Conservation (phyloP, 306 rosid genomes). For the Inga oerstediana region DNA sequence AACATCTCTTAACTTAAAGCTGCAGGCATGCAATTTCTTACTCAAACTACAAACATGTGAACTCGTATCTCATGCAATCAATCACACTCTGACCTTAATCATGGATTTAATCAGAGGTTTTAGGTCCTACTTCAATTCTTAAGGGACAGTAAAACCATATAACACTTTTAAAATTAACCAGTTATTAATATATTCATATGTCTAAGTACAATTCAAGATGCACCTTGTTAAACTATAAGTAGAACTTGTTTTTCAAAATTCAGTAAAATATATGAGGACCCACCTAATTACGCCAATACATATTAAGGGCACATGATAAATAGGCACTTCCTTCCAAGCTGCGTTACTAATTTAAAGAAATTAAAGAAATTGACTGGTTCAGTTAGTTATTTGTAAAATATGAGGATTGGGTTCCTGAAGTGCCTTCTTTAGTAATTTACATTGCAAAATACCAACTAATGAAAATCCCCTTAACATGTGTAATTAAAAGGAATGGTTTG, state of each 20-base stretch:
- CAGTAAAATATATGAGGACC: background rate
- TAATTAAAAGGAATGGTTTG: too few species aligned
- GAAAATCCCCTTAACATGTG: too few species aligned
- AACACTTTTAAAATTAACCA: background rate
- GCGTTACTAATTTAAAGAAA: too few species aligned
- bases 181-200: too few species aligned
- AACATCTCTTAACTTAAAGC: slow-evolving; percentile 33
- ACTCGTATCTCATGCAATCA: background rate
- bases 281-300: background rate
- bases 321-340: background rate
- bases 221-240: background rate
- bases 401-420: too few species aligned
- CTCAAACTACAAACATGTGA: slow-evolving; percentile 21
- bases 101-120: background rate
- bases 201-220: background rate
- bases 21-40: slow-evolving; percentile 24
- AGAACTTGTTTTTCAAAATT: background rate
- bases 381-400: too few species aligned
- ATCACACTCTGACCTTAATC: background rate
- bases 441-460: too few species aligned
- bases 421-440: too few species aligned
- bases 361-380: too few species aligned
- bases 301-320: background rate
- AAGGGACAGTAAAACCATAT: background rate
- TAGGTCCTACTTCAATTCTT: background rate